Conservation (phyloP, 2,329 filamentous ascomycete genomes). For the Daldinia sp. region DNA sequence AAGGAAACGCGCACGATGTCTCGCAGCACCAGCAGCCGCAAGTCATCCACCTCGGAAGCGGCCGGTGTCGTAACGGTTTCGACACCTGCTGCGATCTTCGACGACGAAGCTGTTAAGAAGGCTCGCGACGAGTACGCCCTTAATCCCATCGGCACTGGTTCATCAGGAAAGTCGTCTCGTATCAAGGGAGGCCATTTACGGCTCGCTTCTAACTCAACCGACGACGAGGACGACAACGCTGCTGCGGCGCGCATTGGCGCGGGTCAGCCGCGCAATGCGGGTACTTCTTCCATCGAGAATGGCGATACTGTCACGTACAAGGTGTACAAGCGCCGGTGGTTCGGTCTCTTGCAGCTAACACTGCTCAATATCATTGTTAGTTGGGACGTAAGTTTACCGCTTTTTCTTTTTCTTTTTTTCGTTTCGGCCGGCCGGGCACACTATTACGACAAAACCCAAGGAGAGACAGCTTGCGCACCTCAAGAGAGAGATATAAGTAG, state of each 20-base stretch:
- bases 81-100: conserved; percentile 11
- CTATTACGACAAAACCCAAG: not conserved
- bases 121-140: conserved; percentile 37
- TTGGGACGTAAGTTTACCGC: conserved; percentile 83
- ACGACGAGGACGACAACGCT: conserved; percentile 32
- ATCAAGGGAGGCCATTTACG: conserved; percentile 36
- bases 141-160: conserved; percentile 27
- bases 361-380: conserved; percentile 91
- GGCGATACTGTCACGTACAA: conserved; percentile 39
- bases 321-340: conserved; percentile 84
- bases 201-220: conserved; percentile 35
- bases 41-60: conserved; percentile 6
- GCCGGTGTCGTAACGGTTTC: conserved; percentile 1
- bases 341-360: conserved; percentile 83
- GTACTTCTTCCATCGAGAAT: conserved; percentile 25
- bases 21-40: conserved; percentile 11
- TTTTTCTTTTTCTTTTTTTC: not conserved
- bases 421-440: not conserved
- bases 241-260: conserved; percentile 3
- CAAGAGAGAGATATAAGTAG: not conserved
- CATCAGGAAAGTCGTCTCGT: conserved; percentile 17
- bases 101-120: conserved; percentile 35
- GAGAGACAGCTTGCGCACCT: not conserved
- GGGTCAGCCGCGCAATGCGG: conserved; percentile 17
- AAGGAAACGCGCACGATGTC: conserved; percentile 12